phyloP scores from a whole-genome alignment of 768 basidiomycete species.

The Daedaleopsis nitida region DNA sequence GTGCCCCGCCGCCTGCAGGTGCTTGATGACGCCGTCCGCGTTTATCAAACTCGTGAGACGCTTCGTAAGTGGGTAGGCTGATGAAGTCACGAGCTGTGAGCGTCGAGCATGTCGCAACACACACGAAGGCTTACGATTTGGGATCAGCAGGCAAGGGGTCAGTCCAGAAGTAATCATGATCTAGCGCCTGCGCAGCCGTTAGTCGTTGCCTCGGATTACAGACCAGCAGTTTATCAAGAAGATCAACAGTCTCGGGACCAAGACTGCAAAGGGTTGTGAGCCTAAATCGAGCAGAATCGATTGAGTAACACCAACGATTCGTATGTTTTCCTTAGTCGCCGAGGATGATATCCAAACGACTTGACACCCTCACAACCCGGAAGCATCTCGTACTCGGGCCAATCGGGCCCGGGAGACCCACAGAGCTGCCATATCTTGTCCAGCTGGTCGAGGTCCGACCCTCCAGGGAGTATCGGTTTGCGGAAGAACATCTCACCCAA shows the following conservation, averaged over 20 bases:
- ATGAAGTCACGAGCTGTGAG: not conserved
- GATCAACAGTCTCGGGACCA: slow-evolving; percentile 72
- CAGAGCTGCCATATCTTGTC: slow-evolving; percentile 89
- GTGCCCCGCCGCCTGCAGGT: slow-evolving; percentile 20
- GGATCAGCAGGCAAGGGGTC: slow-evolving; percentile 87
- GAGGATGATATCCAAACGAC: slow-evolving; percentile 52
- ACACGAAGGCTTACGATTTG: slow-evolving; percentile 55
- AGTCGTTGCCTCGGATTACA: slow-evolving; percentile 85
- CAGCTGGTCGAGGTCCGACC: slow-evolving; percentile 89
- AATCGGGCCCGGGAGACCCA: slow-evolving; percentile 84
- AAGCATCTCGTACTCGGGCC: slow-evolving; percentile 75
- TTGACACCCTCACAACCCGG: slow-evolving; percentile 83
- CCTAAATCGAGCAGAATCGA: not conserved
- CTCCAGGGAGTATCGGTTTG: slow-evolving; percentile 84
- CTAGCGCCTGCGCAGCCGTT: slow-evolving; percentile 83
- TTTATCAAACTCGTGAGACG: slow-evolving; percentile 83
- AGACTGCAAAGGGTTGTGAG: slow-evolving; percentile 45
- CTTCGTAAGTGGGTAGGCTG: slow-evolving; percentile 76
- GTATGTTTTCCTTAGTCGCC: slow-evolving; percentile 59
- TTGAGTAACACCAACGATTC: slow-evolving; percentile 50
- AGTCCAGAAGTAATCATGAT: slow-evolving; percentile 95
- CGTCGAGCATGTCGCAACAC: not conserved
- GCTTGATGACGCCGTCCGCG: slow-evolving; percentile 56
- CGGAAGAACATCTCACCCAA: slow-evolving; percentile 96
- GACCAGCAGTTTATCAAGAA: slow-evolving; percentile 78